Evolutionary conservation across 2,329 filamentous ascomycete genomes (phyloP), one percentile per base, ranked within the genome.

Genomic region (Fusarium tricinctum): DNA sequence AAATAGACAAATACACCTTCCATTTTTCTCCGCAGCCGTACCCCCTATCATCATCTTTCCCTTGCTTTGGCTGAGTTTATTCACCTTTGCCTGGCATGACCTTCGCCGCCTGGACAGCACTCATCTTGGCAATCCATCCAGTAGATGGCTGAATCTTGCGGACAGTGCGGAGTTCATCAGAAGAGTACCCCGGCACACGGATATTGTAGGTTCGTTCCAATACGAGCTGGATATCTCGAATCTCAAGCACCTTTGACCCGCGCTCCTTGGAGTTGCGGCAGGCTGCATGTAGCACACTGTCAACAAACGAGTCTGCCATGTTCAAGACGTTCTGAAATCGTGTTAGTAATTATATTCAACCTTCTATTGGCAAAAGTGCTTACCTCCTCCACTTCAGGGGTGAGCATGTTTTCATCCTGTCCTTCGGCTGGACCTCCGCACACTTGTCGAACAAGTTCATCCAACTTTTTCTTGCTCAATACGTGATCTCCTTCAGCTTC

Each of bases 81-180:
- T 88, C 85, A 48, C 84, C 83, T 78, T 87, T 88, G 23, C 87
- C 86, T 6, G 88, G 84, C 80, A 87, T 90, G 45, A 91, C 94
- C 83, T 98, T 98, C 46, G 94, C 93, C 3, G 94, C 95, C 81
- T 97, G 94, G 17, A 99, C 91, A 23, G 96, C 95, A 75, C 94
- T 95, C 91, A 99, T 97, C 85, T 99, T 99, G 71, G 92, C 91
- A 66, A 96, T 95, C 94, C 96, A 99, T 22, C 89, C 92, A 17
- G 91, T 84, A 20, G 93, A 90, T 3, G 96, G 96, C 77, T 96
- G 92, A 53, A 97, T 91, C 83, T 97, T 97, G 78, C 94, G 91
- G 30, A 98, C 95, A 0, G 94, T 97, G 58, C 96, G 90, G 63
- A 97, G 88, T 81, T 99, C 96, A 76, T 99, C 96, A 5, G 94